These are phyloP conservation scores for Phellopilus nigrolimitatus DNA, from an alignment of 1,284 basidiomycete genomes.

Conservation along the genomic window DNA sequence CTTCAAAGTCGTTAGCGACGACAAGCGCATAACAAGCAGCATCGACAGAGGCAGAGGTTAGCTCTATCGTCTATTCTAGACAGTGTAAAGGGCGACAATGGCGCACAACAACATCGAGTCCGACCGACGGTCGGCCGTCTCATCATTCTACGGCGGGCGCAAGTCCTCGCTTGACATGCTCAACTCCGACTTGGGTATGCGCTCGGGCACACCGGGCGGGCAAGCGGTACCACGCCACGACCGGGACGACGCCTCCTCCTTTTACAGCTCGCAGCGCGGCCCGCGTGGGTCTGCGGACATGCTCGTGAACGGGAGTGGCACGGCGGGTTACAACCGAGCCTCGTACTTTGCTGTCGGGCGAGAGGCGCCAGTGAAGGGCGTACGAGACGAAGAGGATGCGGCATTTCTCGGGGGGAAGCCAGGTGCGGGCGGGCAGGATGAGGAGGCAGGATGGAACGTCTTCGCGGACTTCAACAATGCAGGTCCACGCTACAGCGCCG, in stretches of 20 bases:
- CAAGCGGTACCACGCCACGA: constrained; percentile 34
- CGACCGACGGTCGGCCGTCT: constrained; percentile 69
- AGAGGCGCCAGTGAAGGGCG: constrained; percentile 68
- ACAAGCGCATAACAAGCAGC: no score
- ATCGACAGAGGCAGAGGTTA: no score
- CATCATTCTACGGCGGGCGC: constrained; percentile 68
- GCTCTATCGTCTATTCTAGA: no score
- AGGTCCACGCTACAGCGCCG: constrained; percentile 72
- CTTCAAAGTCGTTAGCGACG: neutral
- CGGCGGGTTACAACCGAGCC: constrained; percentile 63
- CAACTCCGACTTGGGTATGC: constrained; percentile 42
- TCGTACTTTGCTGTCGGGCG: constrained; percentile 63
- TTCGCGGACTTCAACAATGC: constrained; percentile 89
- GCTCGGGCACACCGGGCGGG: constrained; percentile 20
- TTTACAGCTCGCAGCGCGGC: constrained; percentile 37
- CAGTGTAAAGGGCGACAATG: constrained; percentile 4
- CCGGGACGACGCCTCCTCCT: constrained; percentile 63
- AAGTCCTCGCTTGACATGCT: constrained; percentile 56
- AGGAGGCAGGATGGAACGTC: constrained; percentile 65
- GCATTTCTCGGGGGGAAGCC: constrained; percentile 23
- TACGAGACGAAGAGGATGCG: constrained; percentile 53
- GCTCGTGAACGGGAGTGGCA: constrained; percentile 36
- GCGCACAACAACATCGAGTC: constrained; percentile 30
- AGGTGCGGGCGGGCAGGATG: constrained; percentile 8
- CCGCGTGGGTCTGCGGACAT: constrained; percentile 42